Conservation (phyloP, 2,329 filamentous ascomycete genomes). For the Nemania abortiva region DNA sequence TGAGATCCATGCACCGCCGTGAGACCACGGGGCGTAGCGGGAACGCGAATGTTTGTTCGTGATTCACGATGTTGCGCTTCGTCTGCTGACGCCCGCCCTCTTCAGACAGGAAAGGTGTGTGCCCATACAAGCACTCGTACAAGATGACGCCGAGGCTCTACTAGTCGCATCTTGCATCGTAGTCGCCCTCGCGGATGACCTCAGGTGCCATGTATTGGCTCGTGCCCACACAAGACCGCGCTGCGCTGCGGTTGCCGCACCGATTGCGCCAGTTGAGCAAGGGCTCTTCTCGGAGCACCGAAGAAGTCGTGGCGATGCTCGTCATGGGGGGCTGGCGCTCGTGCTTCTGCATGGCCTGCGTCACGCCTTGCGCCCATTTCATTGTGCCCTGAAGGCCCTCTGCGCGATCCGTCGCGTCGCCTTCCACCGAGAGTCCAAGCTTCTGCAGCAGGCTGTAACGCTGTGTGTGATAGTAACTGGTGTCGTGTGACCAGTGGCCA, state of each 20-base stretch:
- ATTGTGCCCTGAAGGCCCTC: conserved; percentile 53
- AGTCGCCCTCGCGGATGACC: conserved; percentile 82
- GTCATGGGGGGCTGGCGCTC: conserved; percentile 49
- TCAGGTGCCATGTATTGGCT: conserved; percentile 99
- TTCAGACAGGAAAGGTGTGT: conserved; percentile 88
- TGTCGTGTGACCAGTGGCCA: conserved; percentile 93
- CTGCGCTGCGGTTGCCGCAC: conserved; percentile 76
- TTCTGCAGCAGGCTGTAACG: conserved; percentile 83
- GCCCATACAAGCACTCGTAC: conserved; percentile 93
- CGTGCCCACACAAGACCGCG: conserved; percentile 90
- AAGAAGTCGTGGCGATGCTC: conserved; percentile 16
- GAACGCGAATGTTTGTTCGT: conserved; percentile 77
- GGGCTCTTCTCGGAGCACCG: conserved; percentile 54
- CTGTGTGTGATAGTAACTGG: conserved; percentile 85
- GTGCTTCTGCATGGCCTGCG: conserved; percentile 56
- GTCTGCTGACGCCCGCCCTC: conserved; percentile 79
- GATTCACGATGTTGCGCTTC: conserved; percentile 85
- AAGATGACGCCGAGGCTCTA: conserved; percentile 96
- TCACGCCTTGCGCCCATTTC: conserved; percentile 57
- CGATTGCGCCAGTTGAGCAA: conserved; percentile 78
- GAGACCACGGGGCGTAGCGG: conserved; percentile 75
- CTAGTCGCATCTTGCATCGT: conserved; percentile 95
- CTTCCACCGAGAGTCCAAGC: conserved; percentile 78
- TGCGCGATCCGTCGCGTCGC: conserved; percentile 75
- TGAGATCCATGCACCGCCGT: conserved; percentile 79